A percentile compares a stretch with the other conserved stretches of the same genome.
Conservation (phyloP, 2,329 filamentous ascomycete species). For the Scytalidium sp. region DNA sequence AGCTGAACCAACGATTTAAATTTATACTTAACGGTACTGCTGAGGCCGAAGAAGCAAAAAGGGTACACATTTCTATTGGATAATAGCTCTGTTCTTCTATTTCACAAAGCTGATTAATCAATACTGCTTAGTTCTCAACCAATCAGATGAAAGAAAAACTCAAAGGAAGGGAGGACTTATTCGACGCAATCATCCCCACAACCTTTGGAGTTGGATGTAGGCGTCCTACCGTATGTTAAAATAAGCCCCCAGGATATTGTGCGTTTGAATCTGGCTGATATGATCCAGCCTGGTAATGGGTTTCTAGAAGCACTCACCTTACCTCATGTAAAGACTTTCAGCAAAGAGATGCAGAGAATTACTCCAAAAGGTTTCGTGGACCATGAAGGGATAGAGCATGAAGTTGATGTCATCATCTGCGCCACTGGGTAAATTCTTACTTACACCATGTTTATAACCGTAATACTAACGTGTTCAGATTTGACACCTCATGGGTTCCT, state of each 20-base stretch:
- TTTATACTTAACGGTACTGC: conserved; percentile 13
- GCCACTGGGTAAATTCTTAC: conserved; percentile 19
- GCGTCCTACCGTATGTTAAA: conserved; percentile 57
- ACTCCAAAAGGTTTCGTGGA: conserved; percentile 30
- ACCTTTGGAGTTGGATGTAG: conserved; percentile 87
- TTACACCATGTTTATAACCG: background rate
- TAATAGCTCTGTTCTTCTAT: too few relatives aligned
- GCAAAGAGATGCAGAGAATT: conserved; percentile 21
- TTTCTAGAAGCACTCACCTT: conserved; percentile 38
- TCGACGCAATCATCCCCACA: conserved; percentile 52
- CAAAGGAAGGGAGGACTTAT: conserved; percentile 16
- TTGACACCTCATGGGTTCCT: background rate
- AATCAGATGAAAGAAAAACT: conserved; percentile 28
- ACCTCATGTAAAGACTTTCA: conserved; percentile 26
- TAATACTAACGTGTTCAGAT: background rate
- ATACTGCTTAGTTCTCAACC: conserved; percentile 25
- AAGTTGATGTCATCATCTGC: conserved; percentile 29
- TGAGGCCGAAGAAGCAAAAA: conserved; percentile 9
- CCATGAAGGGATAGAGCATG: conserved; percentile 18
- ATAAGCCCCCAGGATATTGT: too few relatives aligned
- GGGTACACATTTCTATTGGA: conserved; percentile 33
- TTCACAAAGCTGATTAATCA: too few relatives aligned
- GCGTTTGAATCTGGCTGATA: too few relatives aligned
- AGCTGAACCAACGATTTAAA: conserved; percentile 12
- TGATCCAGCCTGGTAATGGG: conserved; percentile 39